These are phyloP conservation scores for Heliamphora exappendiculata DNA, from an alignment of 148 eudicot genomes.

Conservation along the genomic window DNA sequence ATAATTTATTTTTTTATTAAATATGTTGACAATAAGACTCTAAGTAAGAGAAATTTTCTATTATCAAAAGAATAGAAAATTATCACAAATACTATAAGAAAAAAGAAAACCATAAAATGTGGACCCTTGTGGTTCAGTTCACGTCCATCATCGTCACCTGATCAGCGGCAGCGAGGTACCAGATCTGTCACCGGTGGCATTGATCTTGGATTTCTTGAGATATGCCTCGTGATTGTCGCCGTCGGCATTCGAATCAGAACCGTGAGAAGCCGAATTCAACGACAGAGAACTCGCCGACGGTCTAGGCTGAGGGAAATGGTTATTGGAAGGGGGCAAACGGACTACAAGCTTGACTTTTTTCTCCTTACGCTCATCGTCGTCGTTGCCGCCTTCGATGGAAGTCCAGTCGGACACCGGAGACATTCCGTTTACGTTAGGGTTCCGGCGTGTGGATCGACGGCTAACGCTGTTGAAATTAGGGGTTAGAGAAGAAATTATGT, in stretches of 20 bases:
- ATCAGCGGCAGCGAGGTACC: conserved; percentile 3
- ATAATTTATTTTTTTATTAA: no score
- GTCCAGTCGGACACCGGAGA: conserved; percentile 17
- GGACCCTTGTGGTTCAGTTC: no score
- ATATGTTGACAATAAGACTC: no score
- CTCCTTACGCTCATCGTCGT: conserved; percentile 55
- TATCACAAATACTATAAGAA: no score
- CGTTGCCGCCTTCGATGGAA: background rate
- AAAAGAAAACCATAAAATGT: no score
- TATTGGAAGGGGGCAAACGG: conserved; percentile 34
- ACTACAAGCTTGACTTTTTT: conserved; percentile 66
- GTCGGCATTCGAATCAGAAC: conserved; percentile 20
- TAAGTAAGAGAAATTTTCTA: no score
- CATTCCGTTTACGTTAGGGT: conserved; percentile 28
- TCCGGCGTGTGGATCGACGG: conserved; percentile 40
- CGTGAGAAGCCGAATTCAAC: conserved; percentile 17
- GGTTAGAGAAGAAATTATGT: conserved; percentile 12
- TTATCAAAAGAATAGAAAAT: no score
- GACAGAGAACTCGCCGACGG: conserved; percentile 16
- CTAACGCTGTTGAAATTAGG: conserved; percentile 16
- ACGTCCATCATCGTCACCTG: conserved; percentile 19
- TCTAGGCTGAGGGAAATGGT: background rate
- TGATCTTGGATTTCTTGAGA: conserved; percentile 23
- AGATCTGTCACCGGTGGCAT: conserved; percentile 31
- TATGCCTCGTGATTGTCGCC: conserved; percentile 6